Evolutionary conservation across 23 red algal species (phyloP).

Genomic region (Gracilaria vermiculophylla): DNA sequence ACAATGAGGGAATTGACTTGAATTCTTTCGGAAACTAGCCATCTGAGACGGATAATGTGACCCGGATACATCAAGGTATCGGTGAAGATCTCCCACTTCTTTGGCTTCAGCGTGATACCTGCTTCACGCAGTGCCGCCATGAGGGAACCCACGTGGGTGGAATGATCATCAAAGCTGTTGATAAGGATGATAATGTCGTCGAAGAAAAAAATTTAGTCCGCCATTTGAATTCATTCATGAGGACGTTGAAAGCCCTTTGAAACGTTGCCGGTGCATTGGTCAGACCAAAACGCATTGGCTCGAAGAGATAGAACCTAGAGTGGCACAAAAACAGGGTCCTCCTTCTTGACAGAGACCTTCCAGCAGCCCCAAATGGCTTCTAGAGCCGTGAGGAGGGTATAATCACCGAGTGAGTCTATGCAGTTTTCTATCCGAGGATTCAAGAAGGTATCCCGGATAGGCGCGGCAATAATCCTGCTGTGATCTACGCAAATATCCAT

Average conservation of each 20-base stretch:
- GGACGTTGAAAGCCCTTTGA: not conserved
- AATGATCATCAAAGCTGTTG: not conserved
- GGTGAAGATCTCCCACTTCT: not conserved
- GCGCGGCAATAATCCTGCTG: not conserved
- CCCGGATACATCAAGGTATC: slow-evolving; percentile 23
- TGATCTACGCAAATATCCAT: not conserved
- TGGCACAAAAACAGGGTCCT: not conserved
- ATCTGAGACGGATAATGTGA: not conserved
- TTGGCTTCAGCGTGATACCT: slow-evolving; percentile 19
- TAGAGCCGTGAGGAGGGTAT: not conserved
- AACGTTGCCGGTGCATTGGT: not conserved
- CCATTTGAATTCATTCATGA: not conserved
- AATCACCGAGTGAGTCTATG: not conserved
- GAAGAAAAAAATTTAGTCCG: not conserved
- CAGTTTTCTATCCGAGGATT: slow-evolving; percentile 26
- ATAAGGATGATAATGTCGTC: slow-evolving; percentile 38
- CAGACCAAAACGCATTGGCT: not conserved
- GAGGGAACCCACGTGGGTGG: not conserved
- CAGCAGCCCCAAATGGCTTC: not conserved
- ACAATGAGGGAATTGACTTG: not conserved
- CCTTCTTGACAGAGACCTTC: not conserved
- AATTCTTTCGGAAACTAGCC: not conserved
- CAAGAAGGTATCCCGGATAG: not conserved
- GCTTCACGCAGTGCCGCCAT: not conserved
- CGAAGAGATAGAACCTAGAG: not conserved